Conservation (phyloP, 495 filamentous ascomycete genomes). For the Daldinia grandis region DNA sequence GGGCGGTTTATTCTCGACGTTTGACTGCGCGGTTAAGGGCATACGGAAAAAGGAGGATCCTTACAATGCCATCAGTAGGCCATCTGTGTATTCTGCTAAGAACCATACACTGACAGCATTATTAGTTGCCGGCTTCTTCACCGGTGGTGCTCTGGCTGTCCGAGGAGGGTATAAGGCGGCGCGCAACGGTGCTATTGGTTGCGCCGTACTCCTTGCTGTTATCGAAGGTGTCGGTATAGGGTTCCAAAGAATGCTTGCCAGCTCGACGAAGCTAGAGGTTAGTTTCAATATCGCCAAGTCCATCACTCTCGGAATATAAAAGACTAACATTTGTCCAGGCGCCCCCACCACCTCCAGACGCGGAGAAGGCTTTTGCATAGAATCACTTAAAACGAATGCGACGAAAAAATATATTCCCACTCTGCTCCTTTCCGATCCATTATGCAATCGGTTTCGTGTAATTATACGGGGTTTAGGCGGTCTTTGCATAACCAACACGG, state of each 20-base stretch:
- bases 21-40: constrained; percentile 97
- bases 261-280: constrained; percentile 86
- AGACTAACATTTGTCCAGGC: constrained; percentile 37
- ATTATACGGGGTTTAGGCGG: constrained; percentile 28
- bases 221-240: constrained; percentile 98
- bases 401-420: constrained; percentile 39
- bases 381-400: constrained; percentile 25
- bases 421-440: constrained; percentile 51
- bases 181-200: constrained; percentile 93
- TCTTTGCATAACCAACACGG: constrained; percentile 37
- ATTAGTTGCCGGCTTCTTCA: constrained; percentile 88
- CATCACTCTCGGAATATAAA: background rate
- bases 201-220: constrained; percentile 90
- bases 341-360: constrained; percentile 49
- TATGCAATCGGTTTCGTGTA: constrained; percentile 48
- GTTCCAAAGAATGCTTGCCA: constrained; percentile 95
- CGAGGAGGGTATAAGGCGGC: constrained; percentile 89
- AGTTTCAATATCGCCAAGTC: constrained; percentile 21
- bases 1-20: constrained; percentile 94
- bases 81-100: background rate
- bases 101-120: constrained; percentile 1
- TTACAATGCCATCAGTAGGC: constrained; percentile 81
- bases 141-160: constrained; percentile 88
- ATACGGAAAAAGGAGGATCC: constrained; percentile 96
- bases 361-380: constrained; percentile 53